Conservation (phyloP, 2,329 filamentous ascomycete genomes). For the Penicillium fuscoglaucum region DNA sequence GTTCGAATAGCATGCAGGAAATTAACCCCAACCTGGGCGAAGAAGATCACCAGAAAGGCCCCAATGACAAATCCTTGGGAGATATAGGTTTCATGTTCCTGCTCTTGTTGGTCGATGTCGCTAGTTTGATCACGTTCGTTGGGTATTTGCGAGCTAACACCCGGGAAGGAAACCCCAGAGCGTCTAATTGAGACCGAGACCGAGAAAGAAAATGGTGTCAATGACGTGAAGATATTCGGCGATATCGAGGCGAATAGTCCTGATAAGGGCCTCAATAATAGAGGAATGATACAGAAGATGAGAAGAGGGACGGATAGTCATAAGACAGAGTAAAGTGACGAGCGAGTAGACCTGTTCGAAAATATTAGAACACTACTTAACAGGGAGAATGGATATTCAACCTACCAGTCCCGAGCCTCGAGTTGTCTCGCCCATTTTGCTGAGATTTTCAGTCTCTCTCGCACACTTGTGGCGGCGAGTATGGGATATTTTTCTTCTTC, state of each 20-base stretch:
- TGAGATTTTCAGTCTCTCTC: slow-evolving; percentile 79
- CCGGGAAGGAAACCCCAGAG: slow-evolving; percentile 9
- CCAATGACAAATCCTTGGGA: slow-evolving; percentile 37
- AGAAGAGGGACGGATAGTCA: slow-evolving; percentile 47
- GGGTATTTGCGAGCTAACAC: slow-evolving; percentile 3
- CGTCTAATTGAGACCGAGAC: slow-evolving; percentile 38
- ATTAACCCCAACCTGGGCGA: slow-evolving; percentile 33
- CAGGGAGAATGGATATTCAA: slow-evolving; percentile 4
- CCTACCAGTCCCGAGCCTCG: slow-evolving; percentile 71
- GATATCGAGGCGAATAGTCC: slow-evolving; percentile 25
- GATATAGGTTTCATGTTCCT: slow-evolving; percentile 26
- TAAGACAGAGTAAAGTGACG: slow-evolving; percentile 42
- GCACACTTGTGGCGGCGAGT: slow-evolving; percentile 70
- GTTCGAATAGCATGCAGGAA: slow-evolving; percentile 29
- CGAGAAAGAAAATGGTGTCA: slow-evolving; percentile 40
- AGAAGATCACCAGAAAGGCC: slow-evolving; percentile 33
- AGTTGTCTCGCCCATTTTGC: slow-evolving; percentile 75
- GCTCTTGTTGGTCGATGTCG: background rate
- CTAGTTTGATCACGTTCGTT: background rate
- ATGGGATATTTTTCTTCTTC: slow-evolving; percentile 79
- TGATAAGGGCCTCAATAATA: slow-evolving; percentile 28
- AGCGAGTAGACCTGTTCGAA: slow-evolving; percentile 31
- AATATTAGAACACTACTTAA: slow-evolving; percentile 14
- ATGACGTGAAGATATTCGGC: slow-evolving; percentile 32
- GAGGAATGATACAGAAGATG: slow-evolving; percentile 33